A percentile compares a stretch with the other conserved stretches of the same genome.
Conservation (phyloP, 1,284 basidiomycete species). For the Cryptococcus jaspeensis region DNA sequence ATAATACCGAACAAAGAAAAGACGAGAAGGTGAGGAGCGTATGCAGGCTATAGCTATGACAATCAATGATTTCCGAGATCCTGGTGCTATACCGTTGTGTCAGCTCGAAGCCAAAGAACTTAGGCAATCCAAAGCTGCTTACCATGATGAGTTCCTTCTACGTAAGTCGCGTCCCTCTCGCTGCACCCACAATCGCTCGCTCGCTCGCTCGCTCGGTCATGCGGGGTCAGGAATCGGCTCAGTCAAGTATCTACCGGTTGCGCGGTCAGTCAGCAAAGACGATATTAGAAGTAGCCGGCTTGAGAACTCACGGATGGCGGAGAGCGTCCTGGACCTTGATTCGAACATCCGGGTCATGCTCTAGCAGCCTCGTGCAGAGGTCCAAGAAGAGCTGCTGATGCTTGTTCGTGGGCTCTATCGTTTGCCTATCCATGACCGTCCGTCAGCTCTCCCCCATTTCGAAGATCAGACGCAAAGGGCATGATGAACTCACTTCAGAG, state of each 20-base stretch:
- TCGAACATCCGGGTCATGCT: slow-evolving; percentile 85
- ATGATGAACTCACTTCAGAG: slow-evolving; percentile 61
- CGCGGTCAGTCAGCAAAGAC: not conserved
- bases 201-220: not conserved
- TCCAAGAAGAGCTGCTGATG: slow-evolving; percentile 71
- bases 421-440: slow-evolving; percentile 59
- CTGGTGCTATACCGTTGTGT: too few species aligned
- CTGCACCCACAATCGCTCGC: too few species aligned
- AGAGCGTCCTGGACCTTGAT: slow-evolving; percentile 84
- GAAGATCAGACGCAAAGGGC: not conserved
- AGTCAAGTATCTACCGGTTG: slow-evolving; percentile 10
- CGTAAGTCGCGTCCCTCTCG: too few species aligned
- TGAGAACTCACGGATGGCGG: slow-evolving; percentile 68
- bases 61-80: too few species aligned
- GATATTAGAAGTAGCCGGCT: too few species aligned
- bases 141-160: too few species aligned
- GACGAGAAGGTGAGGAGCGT: too few species aligned
- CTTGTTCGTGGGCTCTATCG: slow-evolving; percentile 70
- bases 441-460: not conserved
- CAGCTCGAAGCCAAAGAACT: too few species aligned
- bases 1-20: too few species aligned
- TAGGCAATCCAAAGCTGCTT: too few species aligned
- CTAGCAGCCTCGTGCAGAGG: slow-evolving; percentile 80
- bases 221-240: slow-evolving; percentile 19
- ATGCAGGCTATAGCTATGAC: too few species aligned